Percentiles rank a stretch among this genome's conserved stretches.
phyloP scores from a whole-genome alignment of 2,329 filamentous ascomycete genomes.

The Lachnellula cervina region DNA sequence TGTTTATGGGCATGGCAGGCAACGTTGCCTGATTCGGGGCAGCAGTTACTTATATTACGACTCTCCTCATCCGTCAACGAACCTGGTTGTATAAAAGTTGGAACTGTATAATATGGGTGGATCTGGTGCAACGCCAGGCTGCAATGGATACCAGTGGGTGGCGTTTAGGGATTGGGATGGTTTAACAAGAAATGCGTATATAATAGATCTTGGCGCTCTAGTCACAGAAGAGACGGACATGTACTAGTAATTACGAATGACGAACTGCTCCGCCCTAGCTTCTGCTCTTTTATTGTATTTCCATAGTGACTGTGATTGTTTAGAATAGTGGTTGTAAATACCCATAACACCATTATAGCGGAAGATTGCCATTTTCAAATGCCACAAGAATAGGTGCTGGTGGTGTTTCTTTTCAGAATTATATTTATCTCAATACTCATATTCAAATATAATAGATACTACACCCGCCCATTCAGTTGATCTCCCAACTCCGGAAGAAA shows the following conservation, averaged over 20 bases:
- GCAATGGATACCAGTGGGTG: not conserved
- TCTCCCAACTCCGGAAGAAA: too few species aligned
- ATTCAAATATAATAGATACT: too few species aligned
- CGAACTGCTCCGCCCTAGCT: not conserved
- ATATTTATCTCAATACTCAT: too few species aligned
- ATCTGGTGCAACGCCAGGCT: not conserved
- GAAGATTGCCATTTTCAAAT: too few species aligned
- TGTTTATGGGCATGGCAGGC: slow-evolving; percentile 92
- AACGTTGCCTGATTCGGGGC: slow-evolving; percentile 51
- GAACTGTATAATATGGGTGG: slow-evolving; percentile 8
- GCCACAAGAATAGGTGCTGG: too few species aligned
- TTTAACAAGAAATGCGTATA: not conserved
- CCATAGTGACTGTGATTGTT: too few species aligned
- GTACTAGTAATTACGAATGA: not conserved
- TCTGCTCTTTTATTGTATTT: too few species aligned
- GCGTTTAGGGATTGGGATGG: not conserved
- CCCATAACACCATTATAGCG: too few species aligned
- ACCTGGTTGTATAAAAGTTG: slow-evolving; percentile 20
- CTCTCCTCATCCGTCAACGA: slow-evolving; percentile 14
- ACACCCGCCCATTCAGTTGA: too few species aligned
- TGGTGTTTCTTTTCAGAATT: too few species aligned
- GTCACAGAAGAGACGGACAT: not conserved
- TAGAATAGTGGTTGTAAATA: too few species aligned
- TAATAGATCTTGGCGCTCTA: not conserved
- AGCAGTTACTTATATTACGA: slow-evolving; percentile 2